phyloP scores from a whole-genome alignment of 2,329 filamentous ascomycete genomes.

The Xylariales sp. region DNA sequence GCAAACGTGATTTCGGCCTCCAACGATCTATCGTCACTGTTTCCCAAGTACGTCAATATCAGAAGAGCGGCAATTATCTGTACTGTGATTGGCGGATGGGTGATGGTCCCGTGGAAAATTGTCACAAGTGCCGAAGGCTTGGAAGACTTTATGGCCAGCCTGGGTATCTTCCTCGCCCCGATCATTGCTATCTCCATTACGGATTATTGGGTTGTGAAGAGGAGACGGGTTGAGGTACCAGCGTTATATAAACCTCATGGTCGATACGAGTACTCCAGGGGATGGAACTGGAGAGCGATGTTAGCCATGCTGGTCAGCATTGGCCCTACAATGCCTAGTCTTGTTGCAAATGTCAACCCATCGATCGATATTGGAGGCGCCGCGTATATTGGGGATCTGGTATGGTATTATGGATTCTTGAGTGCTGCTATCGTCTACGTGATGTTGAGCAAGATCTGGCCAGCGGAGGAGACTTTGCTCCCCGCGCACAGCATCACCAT shows the following conservation, averaged over 20 bases:
- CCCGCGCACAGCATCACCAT: too few relatives aligned
- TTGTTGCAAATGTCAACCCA: too few relatives aligned
- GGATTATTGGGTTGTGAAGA: constrained; percentile 55
- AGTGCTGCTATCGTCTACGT: too few relatives aligned
- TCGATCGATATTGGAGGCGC: too few relatives aligned
- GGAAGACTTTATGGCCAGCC: constrained; percentile 59
- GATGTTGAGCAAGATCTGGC: too few relatives aligned
- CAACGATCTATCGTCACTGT: constrained; percentile 52
- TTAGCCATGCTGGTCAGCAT: neutral
- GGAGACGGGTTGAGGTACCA: constrained; percentile 42
- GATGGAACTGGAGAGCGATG: constrained; percentile 54
- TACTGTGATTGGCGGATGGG: constrained; percentile 49
- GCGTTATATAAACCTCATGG: constrained; percentile 28
- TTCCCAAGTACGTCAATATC: constrained; percentile 51
- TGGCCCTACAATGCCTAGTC: constrained; percentile 13
- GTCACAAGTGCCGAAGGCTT: constrained; percentile 52
- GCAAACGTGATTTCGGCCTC: constrained; percentile 50
- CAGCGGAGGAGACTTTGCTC: too few relatives aligned
- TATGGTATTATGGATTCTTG: too few relatives aligned
- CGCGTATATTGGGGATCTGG: too few relatives aligned
- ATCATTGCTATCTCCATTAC: constrained; percentile 56
- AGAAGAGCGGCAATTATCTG: constrained; percentile 50
- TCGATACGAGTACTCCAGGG: constrained; percentile 38
- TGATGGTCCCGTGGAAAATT: constrained; percentile 63
- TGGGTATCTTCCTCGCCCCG: constrained; percentile 56